A percentile compares a stretch with the other conserved stretches of the same genome.
phyloP scores from a whole-genome alignment of 371 early-diverging fungal genomes.

The Mucor sp. region DNA sequence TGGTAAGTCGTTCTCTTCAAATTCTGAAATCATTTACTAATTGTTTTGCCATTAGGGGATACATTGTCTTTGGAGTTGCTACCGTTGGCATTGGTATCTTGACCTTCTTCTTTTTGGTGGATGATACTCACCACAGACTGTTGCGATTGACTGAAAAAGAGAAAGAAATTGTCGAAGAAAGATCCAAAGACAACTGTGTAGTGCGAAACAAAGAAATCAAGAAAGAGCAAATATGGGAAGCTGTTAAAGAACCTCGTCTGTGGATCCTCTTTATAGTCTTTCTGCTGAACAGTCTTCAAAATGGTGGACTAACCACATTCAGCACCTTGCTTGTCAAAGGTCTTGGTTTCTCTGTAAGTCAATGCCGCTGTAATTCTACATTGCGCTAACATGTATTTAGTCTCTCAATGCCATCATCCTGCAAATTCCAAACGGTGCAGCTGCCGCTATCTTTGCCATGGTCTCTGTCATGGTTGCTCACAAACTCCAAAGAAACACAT shows the following conservation, averaged over 20 bases:
- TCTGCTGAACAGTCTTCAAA: constrained; percentile 26
- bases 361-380: neutral
- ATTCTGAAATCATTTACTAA: neutral
- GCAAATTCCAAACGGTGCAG: constrained; percentile 30
- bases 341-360: constrained; percentile 43
- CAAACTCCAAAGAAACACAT: neutral
- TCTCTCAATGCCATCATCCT: constrained; percentile 23
- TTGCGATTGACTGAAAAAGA: constrained; percentile 36
- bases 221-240: constrained; percentile 32
- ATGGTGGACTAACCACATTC: constrained; percentile 40
- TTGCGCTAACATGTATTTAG: constrained; percentile 1
- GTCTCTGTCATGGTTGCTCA: constrained; percentile 13
- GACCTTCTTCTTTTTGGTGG: constrained; percentile 35
- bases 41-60: constrained; percentile 25
- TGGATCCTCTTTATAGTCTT: constrained; percentile 25
- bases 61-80: constrained; percentile 35
- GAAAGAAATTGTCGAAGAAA: constrained; percentile 34
- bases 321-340: constrained; percentile 34
- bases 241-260: constrained; percentile 33
- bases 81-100: constrained; percentile 32
- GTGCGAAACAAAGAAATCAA: constrained; percentile 28
- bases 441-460: constrained; percentile 16
- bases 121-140: constrained; percentile 26
- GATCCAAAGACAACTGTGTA: constrained; percentile 36
- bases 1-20: constrained; percentile 9